phyloP scores from a whole-genome alignment of 2,329 filamentous ascomycete species.

The Trichoderma aggressivum region DNA sequence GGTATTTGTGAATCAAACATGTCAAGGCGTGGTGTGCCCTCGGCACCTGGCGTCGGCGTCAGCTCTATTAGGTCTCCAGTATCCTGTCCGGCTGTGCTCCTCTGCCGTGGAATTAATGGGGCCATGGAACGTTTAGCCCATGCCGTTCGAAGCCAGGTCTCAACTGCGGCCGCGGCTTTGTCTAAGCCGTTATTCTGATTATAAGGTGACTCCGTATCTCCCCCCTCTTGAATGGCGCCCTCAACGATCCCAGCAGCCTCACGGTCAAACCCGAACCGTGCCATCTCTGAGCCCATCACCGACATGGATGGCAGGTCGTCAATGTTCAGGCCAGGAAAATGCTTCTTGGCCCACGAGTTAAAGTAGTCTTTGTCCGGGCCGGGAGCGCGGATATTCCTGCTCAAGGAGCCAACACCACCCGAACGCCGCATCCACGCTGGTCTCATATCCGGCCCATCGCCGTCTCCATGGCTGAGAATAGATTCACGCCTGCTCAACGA shows the following conservation, averaged over 20 bases:
- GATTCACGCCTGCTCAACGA: conserved; percentile 34
- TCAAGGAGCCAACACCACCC: conserved; percentile 83
- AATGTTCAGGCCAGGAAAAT: conserved; percentile 74
- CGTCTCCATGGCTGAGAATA: conserved; percentile 37
- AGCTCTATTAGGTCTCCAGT: conserved; percentile 69
- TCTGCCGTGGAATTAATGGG: conserved; percentile 42
- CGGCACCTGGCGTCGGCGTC: conserved; percentile 58
- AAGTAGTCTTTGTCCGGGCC: conserved; percentile 82
- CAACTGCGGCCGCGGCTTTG: conserved; percentile 80
- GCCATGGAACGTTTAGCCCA: conserved; percentile 60
- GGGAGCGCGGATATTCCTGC: conserved; percentile 64
- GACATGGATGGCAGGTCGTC: conserved; percentile 66
- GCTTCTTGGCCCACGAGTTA: conserved; percentile 79
- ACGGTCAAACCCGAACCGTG: conserved; percentile 52
- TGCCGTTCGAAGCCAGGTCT: conserved; percentile 85
- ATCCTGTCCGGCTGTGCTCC: conserved; percentile 25
- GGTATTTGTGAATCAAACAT: conserved; percentile 11
- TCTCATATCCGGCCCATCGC: conserved; percentile 38
- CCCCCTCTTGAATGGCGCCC: conserved; percentile 48
- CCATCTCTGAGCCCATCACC: conserved; percentile 58
- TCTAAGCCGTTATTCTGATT: conserved; percentile 61
- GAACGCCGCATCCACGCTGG: conserved; percentile 72
- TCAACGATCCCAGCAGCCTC: conserved; percentile 47
- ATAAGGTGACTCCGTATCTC: conserved; percentile 40
- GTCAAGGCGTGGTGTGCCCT: conserved; percentile 35